phyloP scores from a whole-genome alignment of 805 yeast genomes.

The Pichia scutulata region DNA sequence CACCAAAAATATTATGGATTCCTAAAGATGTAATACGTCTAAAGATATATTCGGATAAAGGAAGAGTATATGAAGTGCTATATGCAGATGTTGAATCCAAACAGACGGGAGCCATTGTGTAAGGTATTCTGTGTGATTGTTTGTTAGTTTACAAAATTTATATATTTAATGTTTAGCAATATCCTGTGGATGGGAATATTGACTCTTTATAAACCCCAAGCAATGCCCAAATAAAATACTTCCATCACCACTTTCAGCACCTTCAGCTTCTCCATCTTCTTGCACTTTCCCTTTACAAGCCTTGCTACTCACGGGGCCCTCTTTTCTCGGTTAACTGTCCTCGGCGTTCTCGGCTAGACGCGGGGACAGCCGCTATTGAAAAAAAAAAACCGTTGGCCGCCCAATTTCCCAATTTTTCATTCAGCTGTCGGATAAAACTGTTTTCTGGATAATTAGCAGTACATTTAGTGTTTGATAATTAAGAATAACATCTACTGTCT shows the following conservation, averaged over 20 bases:
- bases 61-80: conserved; percentile 16
- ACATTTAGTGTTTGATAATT: no score
- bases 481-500: no score
- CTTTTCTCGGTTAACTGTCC: not conserved
- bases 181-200: no score
- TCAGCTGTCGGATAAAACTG: no score
- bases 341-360: not conserved
- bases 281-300: not conserved
- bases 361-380: no score
- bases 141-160: no score
- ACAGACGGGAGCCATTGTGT: conserved; percentile 18
- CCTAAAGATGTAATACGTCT: conserved; percentile 48
- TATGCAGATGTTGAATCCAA: not conserved
- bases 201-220: no score
- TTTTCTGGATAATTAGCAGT: no score
- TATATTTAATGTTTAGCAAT: no score
- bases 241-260: no score
- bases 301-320: no score
- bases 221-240: not conserved
- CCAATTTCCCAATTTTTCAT: not conserved
- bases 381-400: not conserved
- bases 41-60: conserved; percentile 62
- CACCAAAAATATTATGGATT: conserved; percentile 61
- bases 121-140: not conserved
- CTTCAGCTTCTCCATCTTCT: no score